Evolutionary conservation across 768 basidiomycete species (phyloP).

Genomic region (Dentipellis sp.): DNA sequence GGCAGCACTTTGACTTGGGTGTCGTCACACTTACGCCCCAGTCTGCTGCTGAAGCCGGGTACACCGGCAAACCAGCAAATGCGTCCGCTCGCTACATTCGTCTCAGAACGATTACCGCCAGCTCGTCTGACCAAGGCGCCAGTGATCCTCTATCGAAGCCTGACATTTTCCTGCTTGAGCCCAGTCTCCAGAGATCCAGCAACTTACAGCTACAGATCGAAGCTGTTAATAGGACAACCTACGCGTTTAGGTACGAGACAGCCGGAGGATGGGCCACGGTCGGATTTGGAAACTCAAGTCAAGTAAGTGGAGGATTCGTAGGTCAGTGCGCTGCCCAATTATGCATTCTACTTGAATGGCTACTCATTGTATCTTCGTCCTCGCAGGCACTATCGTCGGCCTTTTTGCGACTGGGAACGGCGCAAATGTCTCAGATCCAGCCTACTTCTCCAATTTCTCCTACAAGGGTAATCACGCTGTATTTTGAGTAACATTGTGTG

Average conservation of each 20-base stretch:
- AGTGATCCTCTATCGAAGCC: conserved; percentile 9
- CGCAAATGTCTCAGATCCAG: background rate
- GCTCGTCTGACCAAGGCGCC: conserved; percentile 7
- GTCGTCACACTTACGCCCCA: conserved; percentile 6
- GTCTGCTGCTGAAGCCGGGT: background rate
- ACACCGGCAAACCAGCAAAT: background rate
- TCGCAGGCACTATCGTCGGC: conserved; percentile 9
- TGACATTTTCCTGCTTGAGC: conserved; percentile 1
- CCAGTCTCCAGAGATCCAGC: background rate
- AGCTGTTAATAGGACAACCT: conserved; percentile 11
- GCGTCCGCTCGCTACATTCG: conserved; percentile 5
- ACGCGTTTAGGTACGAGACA: conserved; percentile 9
- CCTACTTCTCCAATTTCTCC: conserved; percentile 7
- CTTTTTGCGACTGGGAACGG: conserved; percentile 16
- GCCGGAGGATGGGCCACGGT: background rate
- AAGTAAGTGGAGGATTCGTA: conserved; percentile 12
- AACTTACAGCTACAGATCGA: conserved; percentile 5
- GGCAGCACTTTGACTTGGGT: conserved; percentile 15
- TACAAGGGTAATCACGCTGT: background rate
- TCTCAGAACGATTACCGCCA: conserved; percentile 7
- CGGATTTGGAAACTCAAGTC: conserved; percentile 11
- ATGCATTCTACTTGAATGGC: no score
- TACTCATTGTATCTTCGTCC: background rate
- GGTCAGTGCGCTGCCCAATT: background rate
- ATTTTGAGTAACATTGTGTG: background rate